A percentile compares a stretch with the other conserved stretches of the same genome.
phyloP scores from a whole-genome alignment of 371 early-diverging fungal genomes.

The Mucor velutinosus region DNA sequence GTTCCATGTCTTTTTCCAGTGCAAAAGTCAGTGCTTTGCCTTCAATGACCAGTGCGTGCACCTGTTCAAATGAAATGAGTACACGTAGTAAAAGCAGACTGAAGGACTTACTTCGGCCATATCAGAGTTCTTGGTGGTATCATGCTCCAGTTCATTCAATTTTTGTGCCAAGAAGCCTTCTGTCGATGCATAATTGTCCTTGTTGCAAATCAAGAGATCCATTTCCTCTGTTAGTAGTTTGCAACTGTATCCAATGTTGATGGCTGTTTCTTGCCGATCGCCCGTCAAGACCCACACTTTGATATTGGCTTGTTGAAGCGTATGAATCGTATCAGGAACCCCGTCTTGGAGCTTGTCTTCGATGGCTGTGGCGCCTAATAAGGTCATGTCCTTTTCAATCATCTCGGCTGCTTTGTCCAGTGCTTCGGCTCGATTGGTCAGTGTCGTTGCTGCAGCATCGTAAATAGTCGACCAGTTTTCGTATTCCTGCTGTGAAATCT shows the following conservation, averaged over 20 bases:
- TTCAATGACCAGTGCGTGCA: slow-evolving; percentile 71
- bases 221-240: slow-evolving; percentile 85
- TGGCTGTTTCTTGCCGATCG: slow-evolving; percentile 92
- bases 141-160: slow-evolving; percentile 32
- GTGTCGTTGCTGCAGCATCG: slow-evolving; percentile 86
- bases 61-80: slow-evolving; percentile 16
- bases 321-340: slow-evolving; percentile 95
- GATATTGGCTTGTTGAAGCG: slow-evolving; percentile 90
- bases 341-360: slow-evolving; percentile 99
- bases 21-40: slow-evolving; percentile 69
- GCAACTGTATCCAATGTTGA: slow-evolving; percentile 92
- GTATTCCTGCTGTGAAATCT: slow-evolving; percentile 86
- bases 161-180: slow-evolving; percentile 69
- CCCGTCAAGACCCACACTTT: slow-evolving; percentile 97
- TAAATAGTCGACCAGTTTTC: slow-evolving; percentile 76
- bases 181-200: slow-evolving; percentile 69
- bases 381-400: slow-evolving; percentile 87
- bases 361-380: slow-evolving; percentile 97
- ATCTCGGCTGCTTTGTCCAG: slow-evolving; percentile 91
- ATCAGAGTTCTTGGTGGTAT: background rate
- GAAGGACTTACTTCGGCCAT: background rate
- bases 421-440: slow-evolving; percentile 85
- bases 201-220: slow-evolving; percentile 77
- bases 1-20: slow-evolving; percentile 65
- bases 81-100: background rate